Evolutionary conservation across 139 green algal genomes (phyloP).

Genomic region (Chlamydomonas sphaeroides): DNA sequence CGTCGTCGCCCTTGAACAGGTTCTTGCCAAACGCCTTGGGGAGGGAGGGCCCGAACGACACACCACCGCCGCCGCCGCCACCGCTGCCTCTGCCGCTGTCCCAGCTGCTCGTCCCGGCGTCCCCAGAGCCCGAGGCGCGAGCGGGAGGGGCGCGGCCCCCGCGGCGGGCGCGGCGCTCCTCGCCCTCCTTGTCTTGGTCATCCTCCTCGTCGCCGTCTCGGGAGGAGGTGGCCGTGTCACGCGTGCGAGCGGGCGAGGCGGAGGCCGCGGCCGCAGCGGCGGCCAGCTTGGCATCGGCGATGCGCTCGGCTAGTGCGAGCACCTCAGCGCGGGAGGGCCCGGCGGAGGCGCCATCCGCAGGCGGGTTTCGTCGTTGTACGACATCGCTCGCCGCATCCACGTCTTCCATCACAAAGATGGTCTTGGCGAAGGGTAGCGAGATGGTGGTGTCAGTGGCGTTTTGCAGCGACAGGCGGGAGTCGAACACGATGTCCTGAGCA

Average conservation of each 20-base stretch:
- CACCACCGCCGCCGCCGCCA: not conserved
- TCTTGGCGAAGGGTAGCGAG: not conserved
- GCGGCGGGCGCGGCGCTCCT: conserved; percentile 6
- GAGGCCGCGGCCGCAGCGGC: too few species aligned
- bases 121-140: too few species aligned
- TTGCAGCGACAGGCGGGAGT: conserved; percentile 10
- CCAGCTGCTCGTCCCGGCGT: too few species aligned
- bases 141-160: not conserved
- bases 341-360: too few species aligned
- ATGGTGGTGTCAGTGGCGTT: not conserved
- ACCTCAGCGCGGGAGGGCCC: too few species aligned
- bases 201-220: not conserved
- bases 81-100: too few species aligned
- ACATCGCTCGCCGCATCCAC: conserved; percentile 15
- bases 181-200: conserved; percentile 4
- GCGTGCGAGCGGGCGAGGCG: too few species aligned
- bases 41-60: not conserved
- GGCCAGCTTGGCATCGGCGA: too few species aligned
- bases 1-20: conserved; percentile 46
- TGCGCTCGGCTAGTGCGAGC: too few species aligned
- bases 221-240: too few species aligned
- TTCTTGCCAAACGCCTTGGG: not conserved
- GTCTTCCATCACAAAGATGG: conserved; percentile 36
- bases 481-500: conserved; percentile 43
- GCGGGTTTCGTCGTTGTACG: too few species aligned